Percentiles rank a stretch among this genome's conserved stretches.
These are phyloP conservation scores for Penicillium angulare DNA, from an alignment of 495 filamentous ascomycete species.

Conservation along the genomic window DNA sequence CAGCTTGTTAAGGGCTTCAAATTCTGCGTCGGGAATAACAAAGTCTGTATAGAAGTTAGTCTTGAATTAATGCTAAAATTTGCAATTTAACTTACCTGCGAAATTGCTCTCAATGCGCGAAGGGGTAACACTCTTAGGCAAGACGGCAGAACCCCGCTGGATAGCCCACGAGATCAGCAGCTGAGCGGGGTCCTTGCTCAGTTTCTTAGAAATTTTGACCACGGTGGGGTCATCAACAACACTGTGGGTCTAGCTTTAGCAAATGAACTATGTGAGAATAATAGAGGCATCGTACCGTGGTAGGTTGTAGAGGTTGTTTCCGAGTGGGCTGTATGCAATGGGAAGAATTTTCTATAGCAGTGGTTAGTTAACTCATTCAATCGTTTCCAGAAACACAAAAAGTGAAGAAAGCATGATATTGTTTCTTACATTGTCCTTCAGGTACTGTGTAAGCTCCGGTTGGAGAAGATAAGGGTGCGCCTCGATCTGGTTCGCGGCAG, in stretches of 20 bases:
- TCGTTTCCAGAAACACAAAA: background rate
- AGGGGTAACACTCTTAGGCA: conserved; percentile 61
- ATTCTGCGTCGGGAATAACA: conserved; percentile 44
- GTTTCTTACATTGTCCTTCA: conserved; percentile 26
- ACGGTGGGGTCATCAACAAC: conserved; percentile 60
- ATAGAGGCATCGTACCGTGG: conserved; percentile 27
- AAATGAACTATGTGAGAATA: background rate
- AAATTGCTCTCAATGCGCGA: conserved; percentile 59
- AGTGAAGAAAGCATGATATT: background rate
- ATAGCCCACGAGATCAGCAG: conserved; percentile 79
- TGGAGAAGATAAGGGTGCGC: conserved; percentile 84
- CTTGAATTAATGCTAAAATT: background rate
- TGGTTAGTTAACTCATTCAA: background rate
- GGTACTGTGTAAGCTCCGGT: conserved; percentile 46
- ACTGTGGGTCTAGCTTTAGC: conserved; percentile 16
- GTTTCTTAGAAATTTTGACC: conserved; percentile 60
- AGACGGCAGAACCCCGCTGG: conserved; percentile 63
- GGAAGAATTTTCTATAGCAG: conserved; percentile 41
- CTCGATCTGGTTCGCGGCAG: conserved; percentile 83
- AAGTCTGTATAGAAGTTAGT: conserved; percentile 35
- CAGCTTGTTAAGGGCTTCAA: conserved; percentile 43
- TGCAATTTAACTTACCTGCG: conserved; percentile 24
- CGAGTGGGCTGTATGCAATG: conserved; percentile 54
- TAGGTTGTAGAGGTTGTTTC: conserved; percentile 49
- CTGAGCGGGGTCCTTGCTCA: conserved; percentile 68